A percentile compares a stretch with the other conserved stretches of the same genome.
Evolutionary conservation across 176 grass and related monocot genomes (phyloP).

Genomic region (Cocos nucifera): DNA sequence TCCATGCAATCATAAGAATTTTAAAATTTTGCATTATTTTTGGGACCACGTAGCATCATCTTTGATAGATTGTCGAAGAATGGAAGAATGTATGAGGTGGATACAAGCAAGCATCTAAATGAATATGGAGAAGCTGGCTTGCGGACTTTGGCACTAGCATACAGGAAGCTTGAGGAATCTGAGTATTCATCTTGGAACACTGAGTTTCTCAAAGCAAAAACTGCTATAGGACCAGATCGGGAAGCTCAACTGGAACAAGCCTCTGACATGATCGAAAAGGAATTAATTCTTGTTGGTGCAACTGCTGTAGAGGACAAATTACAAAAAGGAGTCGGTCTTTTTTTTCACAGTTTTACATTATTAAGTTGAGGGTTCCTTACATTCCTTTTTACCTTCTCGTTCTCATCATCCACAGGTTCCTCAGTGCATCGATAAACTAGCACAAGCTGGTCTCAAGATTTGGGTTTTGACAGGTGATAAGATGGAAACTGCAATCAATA

Average conservation of each 20-base stretch:
- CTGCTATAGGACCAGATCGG: neutral
- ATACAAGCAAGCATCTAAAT: neutral
- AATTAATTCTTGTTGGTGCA: too few species aligned
- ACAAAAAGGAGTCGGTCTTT: too few species aligned
- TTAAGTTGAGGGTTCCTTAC: too few species aligned
- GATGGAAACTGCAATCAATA: too few species aligned
- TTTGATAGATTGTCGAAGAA: neutral
- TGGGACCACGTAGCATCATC: neutral
- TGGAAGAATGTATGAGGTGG: conserved; percentile 3
- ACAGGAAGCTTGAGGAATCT: neutral
- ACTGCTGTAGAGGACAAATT: too few species aligned
- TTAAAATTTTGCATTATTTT: neutral
- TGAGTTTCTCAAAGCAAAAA: neutral
- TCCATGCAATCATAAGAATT: too few species aligned
- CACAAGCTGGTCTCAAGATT: too few species aligned
- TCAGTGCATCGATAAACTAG: too few species aligned
- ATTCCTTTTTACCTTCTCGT: too few species aligned
- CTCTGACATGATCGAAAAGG: neutral
- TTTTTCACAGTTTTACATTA: too few species aligned
- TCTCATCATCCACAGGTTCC: too few species aligned
- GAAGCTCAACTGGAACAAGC: neutral
- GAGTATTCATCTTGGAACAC: conserved; percentile 4
- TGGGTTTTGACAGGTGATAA: too few species aligned
- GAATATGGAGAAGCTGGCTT: conserved; percentile 51
- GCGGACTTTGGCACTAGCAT: conserved; percentile 13